phyloP scores from a whole-genome alignment of 1,139 yeast genomes.

The Hansenula lynferdii region DNA sequence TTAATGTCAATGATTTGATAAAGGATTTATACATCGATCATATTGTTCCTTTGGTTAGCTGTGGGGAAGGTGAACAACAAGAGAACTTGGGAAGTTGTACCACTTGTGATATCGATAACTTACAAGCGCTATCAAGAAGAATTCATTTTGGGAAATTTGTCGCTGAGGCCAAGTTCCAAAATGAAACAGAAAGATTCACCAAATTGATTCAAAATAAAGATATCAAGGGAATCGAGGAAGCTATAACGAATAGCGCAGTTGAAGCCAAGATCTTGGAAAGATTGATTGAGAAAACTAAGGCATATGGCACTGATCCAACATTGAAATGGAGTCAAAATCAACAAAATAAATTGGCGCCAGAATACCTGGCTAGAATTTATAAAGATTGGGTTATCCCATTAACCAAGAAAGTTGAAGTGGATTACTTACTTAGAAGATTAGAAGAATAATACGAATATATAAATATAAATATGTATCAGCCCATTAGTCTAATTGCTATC shows the following conservation, averaged over 20 bases:
- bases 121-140: constrained; percentile 88
- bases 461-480: constrained; percentile 21
- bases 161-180: constrained; percentile 86
- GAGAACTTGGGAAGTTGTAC: constrained; percentile 91
- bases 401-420: constrained; percentile 93
- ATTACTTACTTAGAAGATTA: constrained; percentile 76
- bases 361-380: constrained; percentile 75
- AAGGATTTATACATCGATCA: constrained; percentile 60
- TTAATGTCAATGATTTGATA: constrained; percentile 72
- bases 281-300: constrained; percentile 71
- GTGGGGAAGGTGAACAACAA: constrained; percentile 65
- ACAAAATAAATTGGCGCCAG: constrained; percentile 78
- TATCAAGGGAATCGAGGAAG: constrained; percentile 65
- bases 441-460: constrained; percentile 42
- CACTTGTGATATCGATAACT: constrained; percentile 74
- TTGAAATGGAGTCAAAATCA: constrained; percentile 61
- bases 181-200: constrained; percentile 60
- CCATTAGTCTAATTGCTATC: constrained; percentile 66
- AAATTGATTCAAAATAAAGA: constrained; percentile 63
- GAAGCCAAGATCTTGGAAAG: constrained; percentile 81
- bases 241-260: constrained; percentile 83
- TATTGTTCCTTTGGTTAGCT: constrained; percentile 72
- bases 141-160: constrained; percentile 97
- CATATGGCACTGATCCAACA: constrained; percentile 87
- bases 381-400: constrained; percentile 87